Percentiles rank a stretch among this genome's conserved stretches.
phyloP scores from a whole-genome alignment of 345 rosid species.

The Boechera retrofracta region DNA sequence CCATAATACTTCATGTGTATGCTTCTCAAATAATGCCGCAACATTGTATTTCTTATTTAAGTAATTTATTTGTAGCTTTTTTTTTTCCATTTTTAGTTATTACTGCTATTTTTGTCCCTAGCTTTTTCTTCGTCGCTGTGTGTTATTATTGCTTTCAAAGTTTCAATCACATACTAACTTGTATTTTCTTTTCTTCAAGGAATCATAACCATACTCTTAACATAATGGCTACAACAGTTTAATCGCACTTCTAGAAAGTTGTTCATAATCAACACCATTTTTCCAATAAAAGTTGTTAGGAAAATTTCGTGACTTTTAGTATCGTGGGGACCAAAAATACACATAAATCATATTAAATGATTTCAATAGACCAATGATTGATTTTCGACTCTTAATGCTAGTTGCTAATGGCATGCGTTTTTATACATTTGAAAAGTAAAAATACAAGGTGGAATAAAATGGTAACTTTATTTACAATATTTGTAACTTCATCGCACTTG shows the following conservation, averaged over 20 bases:
- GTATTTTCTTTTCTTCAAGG: neutral
- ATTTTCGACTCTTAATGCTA: neutral
- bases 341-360: neutral
- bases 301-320: constrained; percentile 5
- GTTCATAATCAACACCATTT: constrained; percentile 13
- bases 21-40: neutral
- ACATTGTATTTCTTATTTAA: neutral
- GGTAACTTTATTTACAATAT: neutral
- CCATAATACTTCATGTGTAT: no score
- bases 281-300: neutral
- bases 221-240: neutral
- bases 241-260: neutral
- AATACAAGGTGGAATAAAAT: neutral
- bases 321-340: constrained; percentile 13
- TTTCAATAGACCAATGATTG: neutral
- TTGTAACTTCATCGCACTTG: neutral
- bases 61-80: neutral
- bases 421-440: neutral
- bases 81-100: neutral
- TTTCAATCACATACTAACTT: neutral
- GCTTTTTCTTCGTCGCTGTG: neutral
- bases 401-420: neutral
- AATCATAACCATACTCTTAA: neutral
- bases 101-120: neutral
- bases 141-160: neutral